Percentiles rank a stretch among this genome's conserved stretches.
Conservation (phyloP, 805 yeast genomes). For the Myxozyma mucilagina region DNA sequence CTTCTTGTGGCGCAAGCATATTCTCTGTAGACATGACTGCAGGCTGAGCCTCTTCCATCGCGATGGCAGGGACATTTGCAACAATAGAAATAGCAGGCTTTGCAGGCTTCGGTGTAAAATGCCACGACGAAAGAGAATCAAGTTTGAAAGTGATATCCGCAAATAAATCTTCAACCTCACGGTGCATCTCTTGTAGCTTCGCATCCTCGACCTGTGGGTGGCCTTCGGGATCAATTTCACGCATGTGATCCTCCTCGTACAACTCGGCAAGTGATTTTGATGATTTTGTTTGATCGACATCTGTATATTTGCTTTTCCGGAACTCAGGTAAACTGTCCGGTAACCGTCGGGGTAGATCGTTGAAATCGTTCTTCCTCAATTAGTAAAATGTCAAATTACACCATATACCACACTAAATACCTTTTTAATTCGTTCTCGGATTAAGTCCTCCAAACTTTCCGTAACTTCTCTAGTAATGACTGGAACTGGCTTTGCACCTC, state of each 20-base stretch:
- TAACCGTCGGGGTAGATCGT: constrained; percentile 76
- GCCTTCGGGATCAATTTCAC: constrained; percentile 44
- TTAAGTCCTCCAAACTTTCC: constrained; percentile 82
- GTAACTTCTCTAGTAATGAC: constrained; percentile 88
- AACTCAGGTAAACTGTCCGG: constrained; percentile 66
- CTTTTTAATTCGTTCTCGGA: constrained; percentile 73
- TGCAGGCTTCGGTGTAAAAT: constrained; percentile 87
- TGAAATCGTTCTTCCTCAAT: constrained; percentile 54
- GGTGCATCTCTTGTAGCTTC: constrained; percentile 69
- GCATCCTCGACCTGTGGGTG: constrained; percentile 55
- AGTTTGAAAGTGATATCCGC: constrained; percentile 64
- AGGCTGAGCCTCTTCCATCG: constrained; percentile 98
- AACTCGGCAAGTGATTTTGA: constrained; percentile 85
- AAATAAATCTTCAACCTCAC: constrained; percentile 70
- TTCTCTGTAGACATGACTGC: constrained; percentile 69
- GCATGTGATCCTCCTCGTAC: constrained; percentile 77
- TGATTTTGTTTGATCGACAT: constrained; percentile 81
- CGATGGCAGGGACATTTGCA: constrained; percentile 75
- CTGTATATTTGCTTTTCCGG: constrained; percentile 54
- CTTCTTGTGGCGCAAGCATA: constrained; percentile 92
- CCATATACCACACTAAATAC: constrained; percentile 29
- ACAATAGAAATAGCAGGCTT: constrained; percentile 77
- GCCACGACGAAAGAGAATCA: constrained; percentile 91
- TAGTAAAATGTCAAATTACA: constrained; percentile 15
- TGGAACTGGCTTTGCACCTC: constrained; percentile 94